Evolutionary conservation across 1,139 yeast species (phyloP), one percentile per base, ranked within the genome.

Genomic region (Kodamaea plutei): DNA sequence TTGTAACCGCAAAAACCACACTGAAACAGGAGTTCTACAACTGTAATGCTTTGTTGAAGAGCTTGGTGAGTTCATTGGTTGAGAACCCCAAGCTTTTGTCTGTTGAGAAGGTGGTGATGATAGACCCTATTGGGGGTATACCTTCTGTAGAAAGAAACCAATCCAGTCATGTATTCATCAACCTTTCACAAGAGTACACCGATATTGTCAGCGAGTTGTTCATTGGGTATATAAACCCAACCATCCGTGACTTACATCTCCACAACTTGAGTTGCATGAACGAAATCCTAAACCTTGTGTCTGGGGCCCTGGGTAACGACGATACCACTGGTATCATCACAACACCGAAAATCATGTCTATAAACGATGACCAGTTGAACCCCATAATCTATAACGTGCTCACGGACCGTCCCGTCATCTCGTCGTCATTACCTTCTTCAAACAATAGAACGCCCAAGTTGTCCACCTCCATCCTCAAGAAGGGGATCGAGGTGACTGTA

Each of bases 331-430:
- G 65, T 31, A 50, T 64, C 40, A 50, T 64, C 48, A 42, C 61
- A 41, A 46, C 73, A 47, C 58, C 84, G 55, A 26, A 53, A 51
- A 41, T 70, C 61, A 38, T 63, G 64, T 71, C 57, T 45, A 47
- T 65, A 38, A 58, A 63, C 47, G 53, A 64, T 43, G 67, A 72
- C 70, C 54, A 63, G 32, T 47, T 68, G 40, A 87, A 89, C 51
- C 97, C 98, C 1, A 73, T 91, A 23, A 76, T 91, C 8, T 87
- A 88, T 56, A 91, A 91, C 51, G 75, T 91, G 6, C 64, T 91
- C 23, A 91, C 98, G 0, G 97, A 91, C 53, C 65, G 97, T 33
- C 88, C 97, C 1, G 71, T 87, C n/a, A 80, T 91, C 10, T 87
- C 96, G 0, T 87, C 96, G 0, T 89, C 97, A 0, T 64, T 91